These are phyloP conservation scores for Pythium dissimile DNA, from an alignment of 352 stramenopile species.

Conservation along the genomic window DNA sequence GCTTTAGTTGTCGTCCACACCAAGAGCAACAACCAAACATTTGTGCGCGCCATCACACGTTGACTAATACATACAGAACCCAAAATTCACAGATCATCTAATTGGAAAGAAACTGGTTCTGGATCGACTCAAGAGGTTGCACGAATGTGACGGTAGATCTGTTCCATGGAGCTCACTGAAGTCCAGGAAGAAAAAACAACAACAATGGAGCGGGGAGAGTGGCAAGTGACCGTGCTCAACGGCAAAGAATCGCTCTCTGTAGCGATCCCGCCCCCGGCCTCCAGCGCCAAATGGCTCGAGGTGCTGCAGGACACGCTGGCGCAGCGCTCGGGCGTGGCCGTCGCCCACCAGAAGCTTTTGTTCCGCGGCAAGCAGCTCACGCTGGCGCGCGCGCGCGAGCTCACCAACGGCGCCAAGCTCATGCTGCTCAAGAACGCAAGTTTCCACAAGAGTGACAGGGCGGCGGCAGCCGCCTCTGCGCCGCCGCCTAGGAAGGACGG, in stretches of 20 bases:
- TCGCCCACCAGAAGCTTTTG: constrained; percentile 52
- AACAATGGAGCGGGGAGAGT: constrained; percentile 6
- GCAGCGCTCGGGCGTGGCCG: constrained; percentile 30
- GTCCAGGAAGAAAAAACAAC: constrained; percentile 7
- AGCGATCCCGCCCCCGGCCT: constrained; percentile 18
- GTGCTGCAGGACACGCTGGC: constrained; percentile 31
- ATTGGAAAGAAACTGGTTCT: too few relatives aligned
- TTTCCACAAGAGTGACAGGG: constrained; percentile 19
- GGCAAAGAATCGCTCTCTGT: constrained; percentile 40
- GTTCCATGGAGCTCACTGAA: background rate
- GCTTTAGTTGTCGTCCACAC: too few relatives aligned
- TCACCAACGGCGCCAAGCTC: constrained; percentile 25
- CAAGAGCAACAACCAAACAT: too few relatives aligned
- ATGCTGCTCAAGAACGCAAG: constrained; percentile 26
- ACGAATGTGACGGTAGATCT: background rate
- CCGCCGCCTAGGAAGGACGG: too few relatives aligned
- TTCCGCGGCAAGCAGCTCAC: constrained; percentile 35
- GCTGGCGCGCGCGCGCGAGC: constrained; percentile 3
- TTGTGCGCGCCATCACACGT: too few relatives aligned
- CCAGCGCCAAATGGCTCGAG: constrained; percentile 25
- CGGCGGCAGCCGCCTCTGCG: background rate
- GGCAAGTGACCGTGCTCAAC: constrained; percentile 43
- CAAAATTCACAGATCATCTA: too few relatives aligned
- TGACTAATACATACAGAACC: too few relatives aligned
- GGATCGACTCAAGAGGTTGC: background rate